Evolutionary conservation across 768 basidiomycete genomes (phyloP).

Genomic region (Phanerochaete carnosa): DNA sequence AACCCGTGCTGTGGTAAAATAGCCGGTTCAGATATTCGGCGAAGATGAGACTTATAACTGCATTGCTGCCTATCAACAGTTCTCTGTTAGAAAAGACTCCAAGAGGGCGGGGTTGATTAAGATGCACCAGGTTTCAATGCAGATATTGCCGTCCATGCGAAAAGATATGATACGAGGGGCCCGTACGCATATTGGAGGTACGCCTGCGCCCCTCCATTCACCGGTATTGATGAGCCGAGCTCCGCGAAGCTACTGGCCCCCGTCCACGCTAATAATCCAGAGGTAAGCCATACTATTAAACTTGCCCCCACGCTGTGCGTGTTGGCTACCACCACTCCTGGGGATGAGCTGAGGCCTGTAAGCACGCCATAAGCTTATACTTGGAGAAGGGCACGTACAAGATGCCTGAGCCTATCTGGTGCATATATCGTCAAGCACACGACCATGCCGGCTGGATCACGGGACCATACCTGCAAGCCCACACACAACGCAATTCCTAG

Average conservation of each 20-base stretch:
- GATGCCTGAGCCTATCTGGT: conserved; percentile 87
- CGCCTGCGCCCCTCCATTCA: conserved; percentile 64
- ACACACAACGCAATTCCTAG: conserved; percentile 83
- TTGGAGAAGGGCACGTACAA: conserved; percentile 53
- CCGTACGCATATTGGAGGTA: conserved; percentile 90
- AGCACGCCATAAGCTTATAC: background rate
- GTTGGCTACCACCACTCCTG: conserved; percentile 88
- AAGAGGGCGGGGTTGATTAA: background rate
- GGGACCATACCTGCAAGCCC: conserved; percentile 63
- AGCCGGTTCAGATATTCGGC: conserved; percentile 91
- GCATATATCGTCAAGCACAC: background rate
- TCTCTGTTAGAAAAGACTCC: background rate
- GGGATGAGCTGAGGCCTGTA: conserved; percentile 65
- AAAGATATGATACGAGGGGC: conserved; percentile 84
- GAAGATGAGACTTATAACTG: conserved; percentile 87
- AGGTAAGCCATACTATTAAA: conserved; percentile 77
- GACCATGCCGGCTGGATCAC: conserved; percentile 6
- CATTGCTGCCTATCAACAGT: conserved; percentile 54
- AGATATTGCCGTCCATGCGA: conserved; percentile 92
- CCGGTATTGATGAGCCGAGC: conserved; percentile 83
- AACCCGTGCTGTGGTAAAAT: conserved; percentile 71
- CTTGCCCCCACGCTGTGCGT: conserved; percentile 89
- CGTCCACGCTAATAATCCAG: conserved; percentile 90
- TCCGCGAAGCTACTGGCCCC: conserved; percentile 94
- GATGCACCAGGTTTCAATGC: conserved; percentile 74